These are phyloP conservation scores for Neoarthrinium moseri DNA, from an alignment of 2,329 filamentous ascomycete species.

Conservation along the genomic window DNA sequence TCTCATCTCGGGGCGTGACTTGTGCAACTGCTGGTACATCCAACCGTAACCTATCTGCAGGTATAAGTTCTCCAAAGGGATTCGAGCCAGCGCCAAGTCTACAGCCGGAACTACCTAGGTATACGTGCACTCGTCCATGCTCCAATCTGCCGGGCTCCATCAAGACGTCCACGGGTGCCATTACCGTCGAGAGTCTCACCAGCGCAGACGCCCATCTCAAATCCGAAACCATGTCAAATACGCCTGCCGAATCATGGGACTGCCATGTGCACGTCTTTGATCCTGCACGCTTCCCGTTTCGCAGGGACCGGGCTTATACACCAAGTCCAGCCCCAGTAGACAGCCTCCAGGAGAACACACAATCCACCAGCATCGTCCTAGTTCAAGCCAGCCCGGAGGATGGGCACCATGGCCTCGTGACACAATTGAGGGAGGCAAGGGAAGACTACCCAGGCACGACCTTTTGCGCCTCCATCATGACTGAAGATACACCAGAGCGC, in stretches of 20 bases:
- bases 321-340: neutral
- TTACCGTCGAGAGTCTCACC: neutral
- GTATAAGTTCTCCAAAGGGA: too few relatives aligned
- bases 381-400: slow-evolving; percentile 1
- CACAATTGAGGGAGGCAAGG: neutral
- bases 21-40: too few relatives aligned
- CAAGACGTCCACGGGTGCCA: too few relatives aligned
- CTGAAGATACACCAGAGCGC: neutral
- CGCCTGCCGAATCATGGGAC: neutral
- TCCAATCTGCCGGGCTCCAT: too few relatives aligned
- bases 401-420: neutral
- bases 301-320: neutral
- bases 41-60: too few relatives aligned
- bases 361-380: neutral
- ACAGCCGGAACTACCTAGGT: too few relatives aligned
- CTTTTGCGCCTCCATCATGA: neutral
- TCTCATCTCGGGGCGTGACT: too few relatives aligned
- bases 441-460: neutral
- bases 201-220: neutral
- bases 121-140: too few relatives aligned
- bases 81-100: too few relatives aligned
- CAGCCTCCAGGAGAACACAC: neutral
- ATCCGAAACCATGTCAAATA: neutral
- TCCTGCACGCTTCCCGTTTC: neutral
- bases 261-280: slow-evolving; percentile 1